Evolutionary conservation across 768 basidiomycete species (phyloP).

Genomic region (Tulasnella sp.): DNA sequence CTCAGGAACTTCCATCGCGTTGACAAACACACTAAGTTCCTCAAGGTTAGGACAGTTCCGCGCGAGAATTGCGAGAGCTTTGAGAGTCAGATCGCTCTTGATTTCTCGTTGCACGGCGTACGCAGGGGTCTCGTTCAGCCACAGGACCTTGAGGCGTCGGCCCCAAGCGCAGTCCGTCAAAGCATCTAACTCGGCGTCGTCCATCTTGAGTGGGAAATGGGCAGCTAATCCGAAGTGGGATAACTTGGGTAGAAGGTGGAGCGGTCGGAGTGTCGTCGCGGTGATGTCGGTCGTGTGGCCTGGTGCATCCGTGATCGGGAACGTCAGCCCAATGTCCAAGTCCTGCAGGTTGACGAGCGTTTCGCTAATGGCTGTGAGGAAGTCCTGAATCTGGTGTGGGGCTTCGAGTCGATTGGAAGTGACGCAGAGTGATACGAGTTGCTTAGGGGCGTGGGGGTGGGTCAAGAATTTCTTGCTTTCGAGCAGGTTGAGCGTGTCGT

Average conservation of each 20-base stretch:
- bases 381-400: background rate
- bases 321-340: slow-evolving; percentile 2
- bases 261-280: background rate
- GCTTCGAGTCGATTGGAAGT: slow-evolving; percentile 3
- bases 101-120: background rate
- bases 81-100: slow-evolving; percentile 7
- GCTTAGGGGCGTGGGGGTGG: background rate
- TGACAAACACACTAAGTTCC: background rate
- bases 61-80: background rate
- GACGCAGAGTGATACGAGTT: slow-evolving; percentile 1
- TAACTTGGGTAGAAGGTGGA: background rate
- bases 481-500: slow-evolving; percentile 3
- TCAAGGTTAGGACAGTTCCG: slow-evolving; percentile 2
- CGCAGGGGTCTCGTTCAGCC: slow-evolving; percentile 8
- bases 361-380: background rate
- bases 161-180: background rate
- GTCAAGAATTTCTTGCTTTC: slow-evolving; percentile 1
- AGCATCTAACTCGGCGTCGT: background rate
- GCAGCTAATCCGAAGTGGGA: slow-evolving; percentile 7
- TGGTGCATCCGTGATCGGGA: background rate
- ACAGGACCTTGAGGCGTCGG: background rate
- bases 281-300: slow-evolving; percentile 1
- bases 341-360: background rate
- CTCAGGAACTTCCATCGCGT: background rate
- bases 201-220: slow-evolving; percentile 9